Percentiles rank a stretch among this genome's conserved stretches.
These are phyloP conservation scores for Cyberlindnera saturnus DNA, from an alignment of 805 yeast species.

Conservation along the genomic window DNA sequence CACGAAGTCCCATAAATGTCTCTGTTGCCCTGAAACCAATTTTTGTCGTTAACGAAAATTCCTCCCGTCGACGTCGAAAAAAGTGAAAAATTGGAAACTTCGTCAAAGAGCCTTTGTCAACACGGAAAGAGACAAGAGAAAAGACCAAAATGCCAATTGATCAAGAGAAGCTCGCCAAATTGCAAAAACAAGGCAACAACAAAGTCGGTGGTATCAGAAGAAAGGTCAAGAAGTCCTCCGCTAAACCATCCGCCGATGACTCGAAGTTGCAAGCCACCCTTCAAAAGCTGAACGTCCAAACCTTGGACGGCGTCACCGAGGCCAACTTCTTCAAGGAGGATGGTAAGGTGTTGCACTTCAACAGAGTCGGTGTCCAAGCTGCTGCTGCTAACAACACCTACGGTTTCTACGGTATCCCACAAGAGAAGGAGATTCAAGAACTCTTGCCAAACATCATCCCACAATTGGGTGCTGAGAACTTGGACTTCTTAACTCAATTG, in stretches of 20 bases:
- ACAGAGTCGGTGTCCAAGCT: slow-evolving; percentile 93
- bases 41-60: not conserved
- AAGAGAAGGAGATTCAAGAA: slow-evolving; percentile 87
- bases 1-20: not conserved
- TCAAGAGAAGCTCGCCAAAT: slow-evolving; percentile 90
- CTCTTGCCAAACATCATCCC: slow-evolving; percentile 91
- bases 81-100: slow-evolving; percentile 3
- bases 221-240: slow-evolving; percentile 73
- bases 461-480: slow-evolving; percentile 94
- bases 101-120: not conserved
- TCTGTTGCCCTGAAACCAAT: not conserved
- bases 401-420: slow-evolving; percentile 92
- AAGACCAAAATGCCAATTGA: slow-evolving; percentile 66
- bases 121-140: slow-evolving; percentile 5
- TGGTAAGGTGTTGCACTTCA: slow-evolving; percentile 93
- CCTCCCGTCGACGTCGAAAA: slow-evolving; percentile 3
- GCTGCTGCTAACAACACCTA: slow-evolving; percentile 87
- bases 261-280: slow-evolving; percentile 84
- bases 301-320: slow-evolving; percentile 87
- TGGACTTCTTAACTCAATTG: slow-evolving; percentile 79
- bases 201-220: slow-evolving; percentile 89
- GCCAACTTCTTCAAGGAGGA: slow-evolving; percentile 97
- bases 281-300: slow-evolving; percentile 84
- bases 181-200: slow-evolving; percentile 78
- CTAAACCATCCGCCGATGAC: slow-evolving; percentile 74